Percentiles rank a stretch among this genome's conserved stretches.
Conservation (phyloP, 2,329 filamentous ascomycete species). For the Fusarium nelsonii region DNA sequence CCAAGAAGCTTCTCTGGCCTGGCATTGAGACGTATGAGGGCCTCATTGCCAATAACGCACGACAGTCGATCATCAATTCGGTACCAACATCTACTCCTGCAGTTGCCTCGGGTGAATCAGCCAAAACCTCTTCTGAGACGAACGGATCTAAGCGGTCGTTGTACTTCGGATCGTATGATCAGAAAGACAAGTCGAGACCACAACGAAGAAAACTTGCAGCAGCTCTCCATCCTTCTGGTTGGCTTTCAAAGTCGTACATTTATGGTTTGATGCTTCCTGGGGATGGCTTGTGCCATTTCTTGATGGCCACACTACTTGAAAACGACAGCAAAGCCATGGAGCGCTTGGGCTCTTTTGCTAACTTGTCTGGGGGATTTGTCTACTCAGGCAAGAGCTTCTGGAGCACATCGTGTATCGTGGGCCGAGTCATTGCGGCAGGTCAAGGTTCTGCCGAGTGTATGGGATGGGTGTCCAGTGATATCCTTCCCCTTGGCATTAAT, state of each 20-base stretch:
- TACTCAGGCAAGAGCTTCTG: constrained; percentile 75
- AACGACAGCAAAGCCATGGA: constrained; percentile 71
- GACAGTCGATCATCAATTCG: constrained; percentile 53
- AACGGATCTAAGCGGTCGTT: constrained; percentile 57
- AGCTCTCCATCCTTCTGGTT: constrained; percentile 69
- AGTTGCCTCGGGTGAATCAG: neutral
- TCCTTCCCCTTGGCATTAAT: constrained; percentile 63
- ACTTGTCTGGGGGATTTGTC: constrained; percentile 73
- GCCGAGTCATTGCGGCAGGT: constrained; percentile 72
- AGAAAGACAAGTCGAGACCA: constrained; percentile 53
- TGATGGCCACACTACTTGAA: constrained; percentile 75
- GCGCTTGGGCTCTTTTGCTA: constrained; percentile 70
- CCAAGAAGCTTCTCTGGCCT: constrained; percentile 72
- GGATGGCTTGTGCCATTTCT: constrained; percentile 70
- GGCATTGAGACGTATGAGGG: constrained; percentile 65
- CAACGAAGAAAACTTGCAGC: constrained; percentile 68
- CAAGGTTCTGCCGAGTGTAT: constrained; percentile 73
- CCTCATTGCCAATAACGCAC: constrained; percentile 62
- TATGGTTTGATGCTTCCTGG: constrained; percentile 75
- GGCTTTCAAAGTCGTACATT: constrained; percentile 76
- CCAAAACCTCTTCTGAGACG: constrained; percentile 53
- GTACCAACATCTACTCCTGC: constrained; percentile 49
- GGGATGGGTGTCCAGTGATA: constrained; percentile 75
- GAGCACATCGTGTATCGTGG: constrained; percentile 75
- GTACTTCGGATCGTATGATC: constrained; percentile 61